These are phyloP conservation scores for Lasiodiplodia hormozganensis DNA, from an alignment of 2,329 filamentous ascomycete species.

Conservation along the genomic window DNA sequence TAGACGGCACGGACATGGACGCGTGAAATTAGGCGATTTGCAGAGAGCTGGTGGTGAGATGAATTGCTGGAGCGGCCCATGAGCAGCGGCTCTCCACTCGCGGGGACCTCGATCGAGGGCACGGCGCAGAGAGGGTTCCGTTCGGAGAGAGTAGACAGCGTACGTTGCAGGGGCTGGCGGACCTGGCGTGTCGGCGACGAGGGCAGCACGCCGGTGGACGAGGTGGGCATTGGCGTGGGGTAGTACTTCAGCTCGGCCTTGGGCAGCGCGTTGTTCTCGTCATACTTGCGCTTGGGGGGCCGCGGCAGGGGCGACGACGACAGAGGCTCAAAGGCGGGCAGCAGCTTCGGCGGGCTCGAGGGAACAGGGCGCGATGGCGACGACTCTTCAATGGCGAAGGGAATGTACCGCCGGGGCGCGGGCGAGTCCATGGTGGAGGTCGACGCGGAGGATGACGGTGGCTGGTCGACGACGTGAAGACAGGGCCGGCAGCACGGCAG, in stretches of 20 bases:
- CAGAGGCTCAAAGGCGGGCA: conserved; percentile 80
- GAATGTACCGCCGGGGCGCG: conserved; percentile 37
- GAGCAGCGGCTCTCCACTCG: conserved; percentile 78
- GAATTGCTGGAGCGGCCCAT: conserved; percentile 96
- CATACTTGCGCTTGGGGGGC: conserved; percentile 68
- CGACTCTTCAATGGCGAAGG: conserved; percentile 38
- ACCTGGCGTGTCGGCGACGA: conserved; percentile 70
- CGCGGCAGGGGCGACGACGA: conserved; percentile 81
- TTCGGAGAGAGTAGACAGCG: conserved; percentile 72
- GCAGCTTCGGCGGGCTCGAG: conserved; percentile 68
- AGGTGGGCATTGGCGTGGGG: conserved; percentile 92
- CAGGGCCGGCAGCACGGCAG: conserved; percentile 3
- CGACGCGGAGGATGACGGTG: conserved; percentile 40
- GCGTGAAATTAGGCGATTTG: conserved; percentile 90
- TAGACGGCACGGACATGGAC: conserved; percentile 91
- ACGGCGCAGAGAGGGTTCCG: conserved; percentile 83
- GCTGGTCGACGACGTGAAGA: conserved; percentile 35
- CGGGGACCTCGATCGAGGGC: conserved; percentile 80
- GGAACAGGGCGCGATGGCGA: conserved; percentile 43
- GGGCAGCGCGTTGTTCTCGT: conserved; percentile 54
- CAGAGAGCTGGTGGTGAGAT: conserved; percentile 91
- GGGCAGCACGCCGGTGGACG: conserved; percentile 87
- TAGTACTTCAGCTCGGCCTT: conserved; percentile 71
- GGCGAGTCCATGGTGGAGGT: conserved; percentile 42
- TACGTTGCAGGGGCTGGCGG: conserved; percentile 64